phyloP scores from a whole-genome alignment of 2,329 filamentous ascomycete genomes.

The Aspergillus sp. region DNA sequence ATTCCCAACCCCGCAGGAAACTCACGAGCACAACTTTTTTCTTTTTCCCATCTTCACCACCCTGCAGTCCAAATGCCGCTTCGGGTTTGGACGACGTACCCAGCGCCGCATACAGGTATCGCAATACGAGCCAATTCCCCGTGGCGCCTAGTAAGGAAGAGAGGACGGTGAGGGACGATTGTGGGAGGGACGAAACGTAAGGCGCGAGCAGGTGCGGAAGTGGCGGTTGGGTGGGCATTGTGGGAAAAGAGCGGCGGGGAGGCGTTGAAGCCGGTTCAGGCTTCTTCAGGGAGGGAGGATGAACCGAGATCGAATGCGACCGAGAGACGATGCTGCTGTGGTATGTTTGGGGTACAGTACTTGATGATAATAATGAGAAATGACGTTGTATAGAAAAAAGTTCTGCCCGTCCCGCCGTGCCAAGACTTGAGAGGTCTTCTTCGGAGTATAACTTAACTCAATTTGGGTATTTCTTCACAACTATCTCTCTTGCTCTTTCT shows the following conservation, averaged over 20 bases:
- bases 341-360: not conserved
- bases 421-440: slow-evolving; percentile 16
- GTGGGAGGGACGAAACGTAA: slow-evolving; percentile 36
- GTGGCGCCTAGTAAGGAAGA: slow-evolving; percentile 48
- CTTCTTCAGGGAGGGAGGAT: not conserved
- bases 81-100: slow-evolving; percentile 18
- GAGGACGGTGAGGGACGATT: slow-evolving; percentile 42
- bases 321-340: not conserved
- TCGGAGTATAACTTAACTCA: too few relatives aligned
- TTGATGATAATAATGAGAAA: slow-evolving; percentile 1
- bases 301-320: not conserved
- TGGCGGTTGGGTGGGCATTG: slow-evolving; percentile 40
- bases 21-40: slow-evolving; percentile 72
- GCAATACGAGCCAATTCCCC: slow-evolving; percentile 57
- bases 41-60: slow-evolving; percentile 31
- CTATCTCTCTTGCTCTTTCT: too few relatives aligned
- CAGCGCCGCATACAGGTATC: slow-evolving; percentile 52
- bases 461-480: too few relatives aligned
- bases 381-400: slow-evolving; percentile 26
- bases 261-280: not conserved
- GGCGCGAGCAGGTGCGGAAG: slow-evolving; percentile 41
- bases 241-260: slow-evolving; percentile 2
- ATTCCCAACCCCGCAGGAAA: slow-evolving; percentile 74
- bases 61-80: slow-evolving; percentile 23
- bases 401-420: slow-evolving; percentile 16